Percentiles rank a stretch among this genome's conserved stretches.
Conservation (phyloP, 352 stramenopile species). For the Globisporangium cederbergense region DNA sequence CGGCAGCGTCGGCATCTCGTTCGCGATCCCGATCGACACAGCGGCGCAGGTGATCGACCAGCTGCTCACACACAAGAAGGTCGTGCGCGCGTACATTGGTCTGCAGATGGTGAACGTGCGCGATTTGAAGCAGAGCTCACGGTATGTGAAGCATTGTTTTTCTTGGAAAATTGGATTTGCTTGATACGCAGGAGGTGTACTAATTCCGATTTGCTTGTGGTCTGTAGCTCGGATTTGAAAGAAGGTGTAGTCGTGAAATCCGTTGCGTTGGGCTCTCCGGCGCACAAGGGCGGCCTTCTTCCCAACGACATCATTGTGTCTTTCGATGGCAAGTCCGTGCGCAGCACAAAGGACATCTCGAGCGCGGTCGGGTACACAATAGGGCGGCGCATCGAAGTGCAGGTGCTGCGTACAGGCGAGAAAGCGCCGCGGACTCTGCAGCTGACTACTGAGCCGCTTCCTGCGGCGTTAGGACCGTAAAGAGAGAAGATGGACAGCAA, state of each 20-base stretch:
- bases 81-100: constrained; percentile 89
- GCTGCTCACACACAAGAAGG: constrained; percentile 83
- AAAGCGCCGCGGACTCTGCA: constrained; percentile 38
- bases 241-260: constrained; percentile 84
- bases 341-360: constrained; percentile 77
- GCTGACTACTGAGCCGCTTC: constrained; percentile 63
- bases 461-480: constrained; percentile 23
- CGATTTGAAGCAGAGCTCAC: constrained; percentile 60
- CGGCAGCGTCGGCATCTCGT: constrained; percentile 87
- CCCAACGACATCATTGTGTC: constrained; percentile 73
- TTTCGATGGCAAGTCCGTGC: constrained; percentile 70
- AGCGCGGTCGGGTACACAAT: constrained; percentile 67
- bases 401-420: constrained; percentile 62
- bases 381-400: constrained; percentile 60
- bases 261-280: constrained; percentile 70
- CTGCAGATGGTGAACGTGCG: constrained; percentile 88
- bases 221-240: constrained; percentile 49
- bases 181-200: background rate
- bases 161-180: background rate
- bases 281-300: constrained; percentile 70
- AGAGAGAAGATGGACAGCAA: background rate
- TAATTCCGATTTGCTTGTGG: background rate
- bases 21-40: constrained; percentile 92
- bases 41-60: constrained; percentile 88
- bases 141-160: constrained; percentile 20